Evolutionary conservation across 768 basidiomycete genomes (phyloP).

Genomic region (Mycena leptocephala): DNA sequence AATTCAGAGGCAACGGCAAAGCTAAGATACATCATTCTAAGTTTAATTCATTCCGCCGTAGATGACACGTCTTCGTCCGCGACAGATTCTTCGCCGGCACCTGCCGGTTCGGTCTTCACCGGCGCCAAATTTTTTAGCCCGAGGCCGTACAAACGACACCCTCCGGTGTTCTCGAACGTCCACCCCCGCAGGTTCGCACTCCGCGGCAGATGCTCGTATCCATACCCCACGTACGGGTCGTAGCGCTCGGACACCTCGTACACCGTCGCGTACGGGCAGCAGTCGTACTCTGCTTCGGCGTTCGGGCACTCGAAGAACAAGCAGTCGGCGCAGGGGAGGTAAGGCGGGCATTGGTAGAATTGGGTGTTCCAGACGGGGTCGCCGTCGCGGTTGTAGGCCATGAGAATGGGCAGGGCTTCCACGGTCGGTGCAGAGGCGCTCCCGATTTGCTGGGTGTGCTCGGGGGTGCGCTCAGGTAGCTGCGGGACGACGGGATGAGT

Average conservation of each 20-base stretch:
- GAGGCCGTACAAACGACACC: conserved; percentile 14
- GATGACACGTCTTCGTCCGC: not conserved
- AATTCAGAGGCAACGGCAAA: not conserved
- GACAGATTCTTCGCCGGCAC: not conserved
- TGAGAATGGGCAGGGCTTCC: not conserved
- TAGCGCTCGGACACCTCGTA: not conserved
- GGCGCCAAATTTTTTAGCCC: conserved; percentile 7
- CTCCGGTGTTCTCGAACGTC: conserved; percentile 27
- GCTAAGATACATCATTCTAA: not conserved
- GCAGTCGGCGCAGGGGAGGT: not conserved
- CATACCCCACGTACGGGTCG: not conserved
- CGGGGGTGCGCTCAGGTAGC: not conserved
- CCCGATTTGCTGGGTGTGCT: not conserved
- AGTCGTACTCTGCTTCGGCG: not conserved
- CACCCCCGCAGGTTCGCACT: conserved; percentile 15
- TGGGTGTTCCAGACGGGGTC: not conserved
- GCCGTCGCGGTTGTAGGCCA: not conserved
- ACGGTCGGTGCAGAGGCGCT: not conserved
- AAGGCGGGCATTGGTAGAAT: not conserved
- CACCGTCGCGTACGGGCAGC: conserved; percentile 9
- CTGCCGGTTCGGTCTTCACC: not conserved
- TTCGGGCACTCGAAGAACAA: conserved; percentile 15
- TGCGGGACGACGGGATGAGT: too few relatives aligned
- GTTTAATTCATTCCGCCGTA: not conserved
- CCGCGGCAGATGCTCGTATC: conserved; percentile 15